Evolutionary conservation across 2,329 filamentous ascomycete genomes (phyloP), one percentile per base, ranked within the genome.

Genomic region (Pestalotiopsis sp.): DNA sequence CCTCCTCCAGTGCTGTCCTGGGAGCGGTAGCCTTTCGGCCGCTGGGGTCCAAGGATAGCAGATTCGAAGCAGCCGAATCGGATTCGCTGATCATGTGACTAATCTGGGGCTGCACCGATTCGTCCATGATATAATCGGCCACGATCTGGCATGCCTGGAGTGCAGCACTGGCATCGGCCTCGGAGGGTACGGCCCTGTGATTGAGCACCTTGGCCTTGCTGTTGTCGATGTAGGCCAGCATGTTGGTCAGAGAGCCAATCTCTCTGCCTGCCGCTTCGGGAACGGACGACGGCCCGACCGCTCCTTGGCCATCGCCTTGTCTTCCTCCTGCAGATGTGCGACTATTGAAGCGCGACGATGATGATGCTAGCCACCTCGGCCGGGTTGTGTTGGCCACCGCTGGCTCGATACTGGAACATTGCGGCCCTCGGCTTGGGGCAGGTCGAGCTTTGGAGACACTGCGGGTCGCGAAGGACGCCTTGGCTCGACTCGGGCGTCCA

Each of bases 41-140:
- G 9, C 60, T 72, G 41, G 71, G 72, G 65, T 81, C 80, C 41
- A 81, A 70, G 4, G 77, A 79, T 36, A 82, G 73, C 2, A 82
- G 75, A 27, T 76, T 77, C 23, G 78, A 79, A 59, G 79, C 77
- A 17, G 77, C 75, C 20, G 78, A 77, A 64, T 76, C 83, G 23
- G 85, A 73, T 58, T 78, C 75, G 38, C 66, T 73, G 9, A 74
- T 69, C 68, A 77, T 76, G 59, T 77, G 76, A 59, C 72, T 70
- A n/a, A 77, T 73, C 66, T 77, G 75, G 5, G 75, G 75, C 64
- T 76, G 75, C 27, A 76, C 72, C 1, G 74, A 60, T 17, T 78
- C 77, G 64, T 78, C 75, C 68, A 73, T 76, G 38, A 78, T 72
- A 68, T 74, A 76, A 64, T 74, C 72, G 2, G 77, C 77, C 23